Percentiles rank a stretch among this genome's conserved stretches.
These are phyloP conservation scores for Blastobotrys persicus DNA, from an alignment of 1,139 yeast genomes.

Conservation along the genomic window DNA sequence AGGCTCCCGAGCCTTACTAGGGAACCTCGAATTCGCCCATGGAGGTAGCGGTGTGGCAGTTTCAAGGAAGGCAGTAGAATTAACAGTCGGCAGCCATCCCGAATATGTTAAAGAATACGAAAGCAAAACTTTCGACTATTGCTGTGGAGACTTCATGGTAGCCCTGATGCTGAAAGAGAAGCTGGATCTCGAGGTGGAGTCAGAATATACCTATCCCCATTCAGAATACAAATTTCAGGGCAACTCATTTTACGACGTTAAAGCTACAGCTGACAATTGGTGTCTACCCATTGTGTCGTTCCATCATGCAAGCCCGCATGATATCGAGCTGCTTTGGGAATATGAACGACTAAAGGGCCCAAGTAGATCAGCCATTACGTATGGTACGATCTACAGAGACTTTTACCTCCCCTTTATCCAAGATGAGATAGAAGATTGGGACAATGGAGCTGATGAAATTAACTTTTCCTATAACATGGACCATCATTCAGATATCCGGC, in stretches of 20 bases:
- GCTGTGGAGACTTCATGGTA: conserved; percentile 41
- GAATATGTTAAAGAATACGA: conserved; percentile 31
- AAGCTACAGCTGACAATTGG: conserved; percentile 24
- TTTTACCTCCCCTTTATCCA: conserved; percentile 34
- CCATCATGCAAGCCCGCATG: conserved; percentile 37
- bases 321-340: conserved; percentile 38
- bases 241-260: conserved; percentile 28
- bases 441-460: conserved; percentile 26
- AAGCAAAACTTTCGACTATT: conserved; percentile 27
- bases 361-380: conserved; percentile 28
- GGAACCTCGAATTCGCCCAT: conserved; percentile 36
- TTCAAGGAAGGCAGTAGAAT: conserved; percentile 34
- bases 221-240: conserved; percentile 35
- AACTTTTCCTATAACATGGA: conserved; percentile 14
- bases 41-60: conserved; percentile 42
- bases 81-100: conserved; percentile 29
- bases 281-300: conserved; percentile 38
- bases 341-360: conserved; percentile 34
- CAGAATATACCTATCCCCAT: conserved; percentile 24
- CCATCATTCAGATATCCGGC: conserved; percentile 17
- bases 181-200: conserved; percentile 21
- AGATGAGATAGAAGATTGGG: conserved; percentile 30
- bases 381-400: conserved; percentile 36
- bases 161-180: conserved; percentile 29
- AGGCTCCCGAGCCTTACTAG: conserved; percentile 33